Conservation (phyloP, 257 asterid species). For the Solanum chaucha region DNA sequence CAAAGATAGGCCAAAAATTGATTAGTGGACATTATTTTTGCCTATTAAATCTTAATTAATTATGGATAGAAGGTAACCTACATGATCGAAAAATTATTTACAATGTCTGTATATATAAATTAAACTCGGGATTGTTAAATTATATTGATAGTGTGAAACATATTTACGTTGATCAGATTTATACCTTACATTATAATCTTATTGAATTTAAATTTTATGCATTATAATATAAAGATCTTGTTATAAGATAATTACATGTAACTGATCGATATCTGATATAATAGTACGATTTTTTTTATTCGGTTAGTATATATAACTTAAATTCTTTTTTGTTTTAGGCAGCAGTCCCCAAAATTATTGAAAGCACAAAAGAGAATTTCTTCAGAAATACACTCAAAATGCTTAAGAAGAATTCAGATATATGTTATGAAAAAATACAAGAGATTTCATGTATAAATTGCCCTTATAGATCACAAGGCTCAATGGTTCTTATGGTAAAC, state of each 20-base stretch:
- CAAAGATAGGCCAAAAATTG: neutral
- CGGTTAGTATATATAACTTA: neutral
- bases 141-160: neutral
- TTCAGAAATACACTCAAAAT: constrained; percentile 24
- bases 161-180: rapidly evolving
- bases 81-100: neutral
- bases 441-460: constrained; percentile 55
- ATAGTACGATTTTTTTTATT: too few species aligned
- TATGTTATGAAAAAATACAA: constrained; percentile 31
- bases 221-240: neutral
- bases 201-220: neutral
- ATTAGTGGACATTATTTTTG: neutral
- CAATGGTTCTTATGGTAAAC: constrained; percentile 76
- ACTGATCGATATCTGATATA: neutral
- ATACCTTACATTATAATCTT: neutral
- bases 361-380: constrained; percentile 50
- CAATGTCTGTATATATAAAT: neutral
- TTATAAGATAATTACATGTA: neutral
- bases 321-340: constrained; percentile 26
- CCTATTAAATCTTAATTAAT: neutral
- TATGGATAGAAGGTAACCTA: too few species aligned
- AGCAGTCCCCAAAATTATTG: constrained; percentile 63
- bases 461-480: constrained; percentile 62
- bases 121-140: neutral
- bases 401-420: constrained; percentile 43